phyloP scores from a whole-genome alignment of 129 eudicot genomes.

The Deinandra increscens region DNA sequence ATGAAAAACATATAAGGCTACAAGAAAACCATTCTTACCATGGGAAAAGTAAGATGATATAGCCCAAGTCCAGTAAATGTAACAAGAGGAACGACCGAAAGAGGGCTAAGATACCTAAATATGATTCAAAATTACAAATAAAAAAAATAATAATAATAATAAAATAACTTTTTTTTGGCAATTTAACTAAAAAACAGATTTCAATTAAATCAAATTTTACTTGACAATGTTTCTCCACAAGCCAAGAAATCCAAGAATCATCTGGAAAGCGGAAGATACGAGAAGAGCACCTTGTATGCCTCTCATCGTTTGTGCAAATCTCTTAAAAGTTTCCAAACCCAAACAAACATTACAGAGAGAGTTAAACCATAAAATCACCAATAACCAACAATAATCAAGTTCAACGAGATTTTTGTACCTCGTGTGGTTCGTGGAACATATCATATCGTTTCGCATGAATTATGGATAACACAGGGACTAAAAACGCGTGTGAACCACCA shows the following conservation, averaged over 20 bases:
- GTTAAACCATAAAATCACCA: background rate
- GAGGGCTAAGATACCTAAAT: slow-evolving; percentile 71
- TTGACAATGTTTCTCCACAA: slow-evolving; percentile 74
- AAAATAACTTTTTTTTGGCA: no score
- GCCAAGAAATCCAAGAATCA: slow-evolving; percentile 64
- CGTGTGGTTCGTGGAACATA: slow-evolving; percentile 34
- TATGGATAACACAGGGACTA: slow-evolving; percentile 52
- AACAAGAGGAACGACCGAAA: slow-evolving; percentile 71
- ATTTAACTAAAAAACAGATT: background rate
- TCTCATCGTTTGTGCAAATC: slow-evolving; percentile 70
- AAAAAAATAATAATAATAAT: no score
- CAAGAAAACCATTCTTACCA: slow-evolving; percentile 39
- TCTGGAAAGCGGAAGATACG: slow-evolving; percentile 53
- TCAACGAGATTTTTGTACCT: slow-evolving; percentile 24
- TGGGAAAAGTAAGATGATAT: slow-evolving; percentile 61
- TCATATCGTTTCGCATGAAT: slow-evolving; percentile 46
- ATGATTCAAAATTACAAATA: background rate
- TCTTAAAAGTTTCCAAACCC: slow-evolving; percentile 33
- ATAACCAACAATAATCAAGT: background rate
- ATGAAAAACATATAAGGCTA: background rate
- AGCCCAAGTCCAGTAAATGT: slow-evolving; percentile 78
- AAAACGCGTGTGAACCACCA: slow-evolving; percentile 58
- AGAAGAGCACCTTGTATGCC: slow-evolving; percentile 87
- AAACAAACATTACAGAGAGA: background rate
- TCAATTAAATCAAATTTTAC: slow-evolving; percentile 29